phyloP scores from a whole-genome alignment of 2,329 filamentous ascomycete species.

The Aspergillus chevalieri region DNA sequence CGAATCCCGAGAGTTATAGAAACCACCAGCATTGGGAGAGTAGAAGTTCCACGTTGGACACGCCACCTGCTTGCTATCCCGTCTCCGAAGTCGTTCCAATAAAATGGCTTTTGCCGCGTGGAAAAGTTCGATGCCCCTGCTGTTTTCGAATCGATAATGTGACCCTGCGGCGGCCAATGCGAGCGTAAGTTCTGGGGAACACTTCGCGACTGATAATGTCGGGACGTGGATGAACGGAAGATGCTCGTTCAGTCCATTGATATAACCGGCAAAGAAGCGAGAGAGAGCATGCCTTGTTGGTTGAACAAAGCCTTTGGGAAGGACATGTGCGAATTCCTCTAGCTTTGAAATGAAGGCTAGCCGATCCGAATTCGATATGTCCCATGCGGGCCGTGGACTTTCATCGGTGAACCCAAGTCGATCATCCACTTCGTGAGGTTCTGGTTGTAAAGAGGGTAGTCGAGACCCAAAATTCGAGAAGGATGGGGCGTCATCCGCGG shows the following conservation, averaged over 20 bases:
- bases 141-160: conserved; percentile 45
- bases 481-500: conserved; percentile 36
- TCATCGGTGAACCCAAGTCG: conserved; percentile 38
- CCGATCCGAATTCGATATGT: conserved; percentile 42
- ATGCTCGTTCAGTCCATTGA: conserved; percentile 47
- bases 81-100: conserved; percentile 45
- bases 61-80: conserved; percentile 42
- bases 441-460: conserved; percentile 43
- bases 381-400: conserved; percentile 40
- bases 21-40: conserved; percentile 28
- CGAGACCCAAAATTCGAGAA: conserved; percentile 46
- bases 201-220: conserved; percentile 41
- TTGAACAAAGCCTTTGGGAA: conserved; percentile 43
- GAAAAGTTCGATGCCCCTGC: conserved; percentile 51
- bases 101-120: conserved; percentile 52
- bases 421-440: conserved; percentile 40
- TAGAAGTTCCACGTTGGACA: conserved; percentile 39
- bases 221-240: conserved; percentile 48
- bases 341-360: conserved; percentile 41
- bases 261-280: conserved; percentile 47
- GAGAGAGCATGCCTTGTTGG: conserved; percentile 45
- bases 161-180: conserved; percentile 47
- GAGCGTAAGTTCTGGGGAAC: conserved; percentile 45
- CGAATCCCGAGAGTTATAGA: conserved; percentile 35
- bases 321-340: conserved; percentile 41